phyloP scores from a whole-genome alignment of 2,329 filamentous ascomycete genomes.

The Herpotrichia juniperi region DNA sequence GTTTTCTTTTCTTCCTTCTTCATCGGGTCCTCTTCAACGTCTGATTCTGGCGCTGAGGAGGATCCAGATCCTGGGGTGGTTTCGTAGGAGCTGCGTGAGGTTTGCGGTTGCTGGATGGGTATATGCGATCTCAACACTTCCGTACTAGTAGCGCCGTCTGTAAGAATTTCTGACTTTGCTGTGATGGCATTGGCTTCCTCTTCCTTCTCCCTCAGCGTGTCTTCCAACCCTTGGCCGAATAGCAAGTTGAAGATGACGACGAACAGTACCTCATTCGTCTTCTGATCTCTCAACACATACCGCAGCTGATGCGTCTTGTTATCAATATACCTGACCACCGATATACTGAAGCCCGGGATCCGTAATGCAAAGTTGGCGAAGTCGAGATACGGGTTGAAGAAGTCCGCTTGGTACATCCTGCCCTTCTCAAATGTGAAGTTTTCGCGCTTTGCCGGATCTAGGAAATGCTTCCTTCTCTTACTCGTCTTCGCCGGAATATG shows the following conservation, averaged over 20 bases:
- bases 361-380: conserved; percentile 54
- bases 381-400: conserved; percentile 57
- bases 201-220: conserved; percentile 33
- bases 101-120: conserved; percentile 2
- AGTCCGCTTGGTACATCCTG: conserved; percentile 52
- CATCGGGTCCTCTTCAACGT: conserved; percentile 8
- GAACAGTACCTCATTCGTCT: conserved; percentile 49
- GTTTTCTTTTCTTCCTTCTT: conserved; percentile 15
- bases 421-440: conserved; percentile 52
- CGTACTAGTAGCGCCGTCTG: background rate
- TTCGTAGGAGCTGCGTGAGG: conserved; percentile 9
- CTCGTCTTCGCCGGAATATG: conserved; percentile 47
- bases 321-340: conserved; percentile 54
- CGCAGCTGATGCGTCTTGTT: conserved; percentile 55
- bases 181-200: conserved; percentile 14
- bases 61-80: conserved; percentile 16
- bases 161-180: background rate
- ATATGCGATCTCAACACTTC: conserved; percentile 4
- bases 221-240: conserved; percentile 50
- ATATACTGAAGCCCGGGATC: conserved; percentile 53
- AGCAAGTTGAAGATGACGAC: conserved; percentile 55
- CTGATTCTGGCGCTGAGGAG: conserved; percentile 12
- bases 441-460: conserved; percentile 41
- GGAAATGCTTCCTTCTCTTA: conserved; percentile 54
- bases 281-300: conserved; percentile 53